phyloP scores from a whole-genome alignment of 257 asterid genomes.

The Jaltomata sinuosa region DNA sequence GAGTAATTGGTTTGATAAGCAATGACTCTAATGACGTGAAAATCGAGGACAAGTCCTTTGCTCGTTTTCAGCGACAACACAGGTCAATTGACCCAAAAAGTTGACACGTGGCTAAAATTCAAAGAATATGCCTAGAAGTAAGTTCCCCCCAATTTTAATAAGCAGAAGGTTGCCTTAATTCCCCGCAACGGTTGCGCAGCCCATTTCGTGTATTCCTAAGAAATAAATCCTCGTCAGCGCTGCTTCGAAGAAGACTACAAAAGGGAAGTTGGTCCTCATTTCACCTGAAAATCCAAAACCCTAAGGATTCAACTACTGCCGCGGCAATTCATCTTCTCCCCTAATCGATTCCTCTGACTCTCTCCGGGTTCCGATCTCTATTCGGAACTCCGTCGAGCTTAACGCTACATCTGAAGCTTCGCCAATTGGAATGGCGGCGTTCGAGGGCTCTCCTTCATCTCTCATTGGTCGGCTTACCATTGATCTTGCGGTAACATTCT shows the following conservation, averaged over 20 bases:
- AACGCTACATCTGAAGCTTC: conserved; percentile 23
- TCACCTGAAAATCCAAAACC: conserved; percentile 1
- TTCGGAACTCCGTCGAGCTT: conserved; percentile 42
- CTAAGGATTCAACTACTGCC: conserved; percentile 46
- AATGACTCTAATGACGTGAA: no score
- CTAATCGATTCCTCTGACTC: not conserved
- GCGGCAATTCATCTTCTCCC: conserved; percentile 29
- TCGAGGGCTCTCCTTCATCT: conserved; percentile 31
- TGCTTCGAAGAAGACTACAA: not conserved
- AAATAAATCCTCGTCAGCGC: not conserved
- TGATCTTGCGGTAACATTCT: conserved; percentile 28
- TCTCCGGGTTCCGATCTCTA: conserved; percentile 31
- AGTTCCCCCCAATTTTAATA: conserved; percentile 11
- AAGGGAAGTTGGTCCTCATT: not conserved
- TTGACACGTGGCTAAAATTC: conserved; percentile 11
- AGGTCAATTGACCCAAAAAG: not conserved
- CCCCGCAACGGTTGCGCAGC: not conserved
- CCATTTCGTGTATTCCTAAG: not conserved
- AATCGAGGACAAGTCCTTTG: not conserved
- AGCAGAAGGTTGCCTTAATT: not conserved
- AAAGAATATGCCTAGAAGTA: not conserved
- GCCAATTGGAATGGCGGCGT: conserved; percentile 63
- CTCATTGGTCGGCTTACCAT: conserved; percentile 31
- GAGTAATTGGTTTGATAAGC: no score
- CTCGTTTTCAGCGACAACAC: not conserved